Evolutionary conservation across 192 early-diverging fungal species (phyloP), one percentile per base, ranked within the genome.

Genomic region (Radiomyces spectabilis): DNA sequence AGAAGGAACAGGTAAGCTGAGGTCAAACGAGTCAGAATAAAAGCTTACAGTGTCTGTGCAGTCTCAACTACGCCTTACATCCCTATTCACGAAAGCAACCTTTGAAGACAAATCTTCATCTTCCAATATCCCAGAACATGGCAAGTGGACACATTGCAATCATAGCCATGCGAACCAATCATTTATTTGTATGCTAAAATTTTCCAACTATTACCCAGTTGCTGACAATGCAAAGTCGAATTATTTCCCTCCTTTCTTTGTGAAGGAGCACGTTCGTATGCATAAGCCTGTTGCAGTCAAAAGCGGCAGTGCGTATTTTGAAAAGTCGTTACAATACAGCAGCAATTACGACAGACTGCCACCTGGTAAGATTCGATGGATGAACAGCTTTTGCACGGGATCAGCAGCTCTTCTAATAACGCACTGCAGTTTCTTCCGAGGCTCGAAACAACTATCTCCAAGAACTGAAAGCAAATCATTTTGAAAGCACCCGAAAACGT

Each of bases 171-270:
- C 5, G 5, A 42, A 19, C 41, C 7, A 42, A 42, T 39, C 4
- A 31, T 18, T 2, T 38, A 38, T 51, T 8, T 24, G 34, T 1
- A 3, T 7, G 22, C 22, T 18, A 19, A 38, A 19, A 24, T 19
- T 33, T 51, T 41, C 22, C 25, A 25, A 26, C 27, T 41, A 42
- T 46, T 27, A 56, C 68, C 5, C 61, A 67, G 3, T n/a, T n/a
- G n/a, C n/a, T n/a, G n/a, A n/a, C n/a, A n/a, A n/a, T n/a, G n/a
- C n/a, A n/a, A n/a, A n/a, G n/a, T n/a, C n/a, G n/a, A n/a, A n/a
- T n/a, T n/a, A n/a, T n/a, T 87, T 87, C 46, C 78, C 65, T 3
- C 75, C 78, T 22, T 87, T 85, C 53, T 74, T 78, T 55, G 57
- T 74, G n/a, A 84, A 81, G 43, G 67, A 76, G 7, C 46, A 64